phyloP scores from a whole-genome alignment of 371 early-diverging fungal genomes.

The Rhizopus stolonifer region DNA sequence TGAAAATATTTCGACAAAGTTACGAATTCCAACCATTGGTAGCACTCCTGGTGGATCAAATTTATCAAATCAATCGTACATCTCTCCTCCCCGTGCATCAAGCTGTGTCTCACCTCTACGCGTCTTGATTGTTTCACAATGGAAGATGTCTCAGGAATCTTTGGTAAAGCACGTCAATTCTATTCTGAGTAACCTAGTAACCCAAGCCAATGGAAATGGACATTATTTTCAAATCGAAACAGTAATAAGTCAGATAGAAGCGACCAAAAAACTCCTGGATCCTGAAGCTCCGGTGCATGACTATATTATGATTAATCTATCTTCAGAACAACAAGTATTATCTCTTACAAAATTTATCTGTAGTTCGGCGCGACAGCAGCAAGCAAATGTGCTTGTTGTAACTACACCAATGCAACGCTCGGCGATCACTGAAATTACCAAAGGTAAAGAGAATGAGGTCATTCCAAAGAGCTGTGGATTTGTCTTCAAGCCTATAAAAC shows the following conservation, averaged over 20 bases:
- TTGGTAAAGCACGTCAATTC: slow-evolving; percentile 41
- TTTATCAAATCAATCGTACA: slow-evolving; percentile 19
- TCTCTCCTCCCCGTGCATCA: slow-evolving; percentile 39
- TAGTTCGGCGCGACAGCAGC: slow-evolving; percentile 35
- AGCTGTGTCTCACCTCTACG: slow-evolving; percentile 28
- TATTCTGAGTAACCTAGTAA: slow-evolving; percentile 24
- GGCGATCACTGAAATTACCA: slow-evolving; percentile 50
- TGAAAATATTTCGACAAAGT: background rate
- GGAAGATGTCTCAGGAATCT: slow-evolving; percentile 38
- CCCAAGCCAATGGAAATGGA: background rate
- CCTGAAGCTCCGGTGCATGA: slow-evolving; percentile 40
- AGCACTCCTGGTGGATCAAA: slow-evolving; percentile 2
- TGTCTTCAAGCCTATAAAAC: slow-evolving; percentile 62
- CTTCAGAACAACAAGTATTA: slow-evolving; percentile 50
- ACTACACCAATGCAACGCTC: slow-evolving; percentile 65
- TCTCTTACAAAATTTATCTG: slow-evolving; percentile 42
- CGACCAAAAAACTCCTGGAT: slow-evolving; percentile 28
- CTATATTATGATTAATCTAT: slow-evolving; percentile 52
- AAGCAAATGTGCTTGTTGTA: slow-evolving; percentile 49
- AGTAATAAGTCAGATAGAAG: slow-evolving; percentile 34
- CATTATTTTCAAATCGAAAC: slow-evolving; percentile 25
- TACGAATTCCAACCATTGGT: slow-evolving; percentile 20
- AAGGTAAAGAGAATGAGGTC: slow-evolving; percentile 28
- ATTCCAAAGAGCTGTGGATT: slow-evolving; percentile 52
- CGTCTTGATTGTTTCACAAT: slow-evolving; percentile 43